Evolutionary conservation across 768 basidiomycete species (phyloP).

Genomic region (Roridomyces roridus): DNA sequence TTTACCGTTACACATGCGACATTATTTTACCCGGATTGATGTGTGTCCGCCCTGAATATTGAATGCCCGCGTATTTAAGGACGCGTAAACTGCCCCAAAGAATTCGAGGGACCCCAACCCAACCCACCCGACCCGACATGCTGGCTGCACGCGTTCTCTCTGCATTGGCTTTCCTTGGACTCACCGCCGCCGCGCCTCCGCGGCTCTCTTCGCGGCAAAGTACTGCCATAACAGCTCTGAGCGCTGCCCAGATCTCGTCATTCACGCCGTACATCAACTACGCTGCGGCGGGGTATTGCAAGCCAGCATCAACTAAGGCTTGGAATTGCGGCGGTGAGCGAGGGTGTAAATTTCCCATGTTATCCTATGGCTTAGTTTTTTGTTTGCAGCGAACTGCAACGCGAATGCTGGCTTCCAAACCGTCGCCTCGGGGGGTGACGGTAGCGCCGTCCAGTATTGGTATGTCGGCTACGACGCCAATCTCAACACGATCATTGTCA

Average conservation of each 20-base stretch:
- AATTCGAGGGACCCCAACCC: too few species aligned
- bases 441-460: constrained; percentile 40
- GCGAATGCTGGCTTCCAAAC: constrained; percentile 56
- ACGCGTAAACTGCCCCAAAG: too few species aligned
- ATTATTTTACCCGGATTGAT: too few species aligned
- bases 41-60: too few species aligned
- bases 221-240: constrained; percentile 46
- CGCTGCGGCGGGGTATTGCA: constrained; percentile 51
- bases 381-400: constrained; percentile 28
- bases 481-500: constrained; percentile 38
- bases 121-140: too few species aligned
- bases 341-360: too few species aligned
- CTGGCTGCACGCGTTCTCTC: too few species aligned
- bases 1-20: too few species aligned
- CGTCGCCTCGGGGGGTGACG: constrained; percentile 53
- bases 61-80: too few species aligned
- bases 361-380: too few species aligned
- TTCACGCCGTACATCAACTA: constrained; percentile 49
- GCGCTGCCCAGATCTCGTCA: constrained; percentile 43
- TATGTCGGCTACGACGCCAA: constrained; percentile 54
- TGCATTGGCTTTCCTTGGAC: background rate
- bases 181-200: constrained; percentile 16
- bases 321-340: constrained; percentile 57
- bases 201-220: constrained; percentile 29
- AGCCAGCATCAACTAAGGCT: constrained; percentile 40